Evolutionary conservation across 441 rosid species (phyloP).

Genomic region (Pelargonium cotyledonis): DNA sequence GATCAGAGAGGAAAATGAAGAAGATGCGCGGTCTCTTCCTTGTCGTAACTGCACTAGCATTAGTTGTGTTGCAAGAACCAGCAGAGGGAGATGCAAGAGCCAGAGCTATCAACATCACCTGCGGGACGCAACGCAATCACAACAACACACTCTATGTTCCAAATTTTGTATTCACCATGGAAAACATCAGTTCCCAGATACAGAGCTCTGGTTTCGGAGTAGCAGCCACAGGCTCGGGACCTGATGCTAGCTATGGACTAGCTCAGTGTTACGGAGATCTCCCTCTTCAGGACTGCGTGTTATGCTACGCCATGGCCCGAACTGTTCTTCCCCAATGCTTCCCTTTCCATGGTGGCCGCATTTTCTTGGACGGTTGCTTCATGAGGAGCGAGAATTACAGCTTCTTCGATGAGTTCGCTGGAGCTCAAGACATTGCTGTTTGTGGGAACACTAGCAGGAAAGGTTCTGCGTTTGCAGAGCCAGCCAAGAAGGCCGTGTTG

Average conservation of each 20-base stretch:
- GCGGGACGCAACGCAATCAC: conserved; percentile 47
- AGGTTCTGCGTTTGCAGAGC: conserved; percentile 27
- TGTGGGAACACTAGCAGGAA: conserved; percentile 61
- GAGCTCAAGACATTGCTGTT: conserved; percentile 47
- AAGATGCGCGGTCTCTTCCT: too few species aligned
- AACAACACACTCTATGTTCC: conserved; percentile 54
- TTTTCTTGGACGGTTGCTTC: conserved; percentile 87
- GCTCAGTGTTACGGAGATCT: conserved; percentile 91
- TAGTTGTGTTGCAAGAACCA: too few species aligned
- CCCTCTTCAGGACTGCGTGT: conserved; percentile 60
- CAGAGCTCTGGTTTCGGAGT: conserved; percentile 48
- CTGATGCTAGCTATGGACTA: conserved; percentile 59
- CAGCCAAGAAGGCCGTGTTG: conserved; percentile 44
- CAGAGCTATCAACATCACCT: conserved; percentile 34
- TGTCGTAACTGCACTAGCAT: too few species aligned
- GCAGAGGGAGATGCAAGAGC: conserved; percentile 59
- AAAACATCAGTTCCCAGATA: conserved; percentile 57
- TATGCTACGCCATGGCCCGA: conserved; percentile 84
- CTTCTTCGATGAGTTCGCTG: conserved; percentile 56
- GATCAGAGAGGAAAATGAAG: too few species aligned
- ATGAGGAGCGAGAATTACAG: conserved; percentile 82
- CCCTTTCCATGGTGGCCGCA: conserved; percentile 62
- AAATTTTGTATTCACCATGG: conserved; percentile 70
- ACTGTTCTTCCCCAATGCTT: conserved; percentile 81
- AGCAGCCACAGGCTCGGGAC: conserved; percentile 64